phyloP scores from a whole-genome alignment of 1,284 basidiomycete species.

The Kalmanozyma brasiliensis region DNA sequence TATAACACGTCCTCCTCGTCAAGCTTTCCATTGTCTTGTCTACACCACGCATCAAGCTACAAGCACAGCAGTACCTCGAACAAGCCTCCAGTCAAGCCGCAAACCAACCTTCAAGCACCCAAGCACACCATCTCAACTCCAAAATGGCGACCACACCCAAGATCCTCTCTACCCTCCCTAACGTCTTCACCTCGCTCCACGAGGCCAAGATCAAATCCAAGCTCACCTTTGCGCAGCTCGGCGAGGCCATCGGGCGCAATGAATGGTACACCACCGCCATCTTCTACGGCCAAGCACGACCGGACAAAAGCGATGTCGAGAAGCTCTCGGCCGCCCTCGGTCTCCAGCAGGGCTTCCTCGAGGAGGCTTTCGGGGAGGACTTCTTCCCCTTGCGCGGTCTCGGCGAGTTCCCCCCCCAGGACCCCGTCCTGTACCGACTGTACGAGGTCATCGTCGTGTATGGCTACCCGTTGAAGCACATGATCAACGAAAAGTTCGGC shows the following conservation, averaged over 20 bases:
- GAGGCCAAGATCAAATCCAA: conserved; percentile 47
- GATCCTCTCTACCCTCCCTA: conserved; percentile 48
- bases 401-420: conserved; percentile 55
- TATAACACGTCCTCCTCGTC: no score
- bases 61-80: no score
- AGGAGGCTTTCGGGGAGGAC: conserved; percentile 45
- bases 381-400: conserved; percentile 59
- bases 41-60: no score
- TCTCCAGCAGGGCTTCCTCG: conserved; percentile 33
- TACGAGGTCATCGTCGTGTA: conserved; percentile 60
- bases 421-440: conserved; percentile 48
- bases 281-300: conserved; percentile 65
- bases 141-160: conserved; percentile 42
- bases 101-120: no score
- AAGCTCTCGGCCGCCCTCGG: conserved; percentile 46
- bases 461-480: conserved; percentile 57
- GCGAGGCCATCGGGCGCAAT: conserved; percentile 46
- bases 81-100: no score
- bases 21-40: no score
- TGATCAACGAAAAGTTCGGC: conserved; percentile 65
- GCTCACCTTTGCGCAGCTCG: conserved; percentile 56
- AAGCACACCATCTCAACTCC: conserved; percentile 22
- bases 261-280: conserved; percentile 61
- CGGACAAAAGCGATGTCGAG: conserved; percentile 44
- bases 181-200: conserved; percentile 51